These are phyloP conservation scores for Peziza echinospora DNA, from an alignment of 495 filamentous ascomycete genomes.

Conservation along the genomic window DNA sequence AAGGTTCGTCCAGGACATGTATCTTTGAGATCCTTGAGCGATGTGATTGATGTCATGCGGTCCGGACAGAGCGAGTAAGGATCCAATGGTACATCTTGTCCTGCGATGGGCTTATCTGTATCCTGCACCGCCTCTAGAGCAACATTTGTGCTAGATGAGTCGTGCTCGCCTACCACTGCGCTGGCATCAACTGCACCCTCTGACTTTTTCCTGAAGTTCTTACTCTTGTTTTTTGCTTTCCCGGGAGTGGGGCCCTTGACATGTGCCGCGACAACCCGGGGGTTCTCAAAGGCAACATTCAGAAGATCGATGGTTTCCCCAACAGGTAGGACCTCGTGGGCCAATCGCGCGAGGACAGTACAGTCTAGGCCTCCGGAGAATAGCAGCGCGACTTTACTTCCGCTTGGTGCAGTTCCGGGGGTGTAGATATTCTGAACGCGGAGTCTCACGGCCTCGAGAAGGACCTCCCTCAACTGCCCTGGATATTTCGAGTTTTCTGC, in stretches of 20 bases:
- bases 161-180: slow-evolving; percentile 2
- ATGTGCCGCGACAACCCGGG: slow-evolving; percentile 38
- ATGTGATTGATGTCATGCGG: slow-evolving; percentile 59
- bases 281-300: slow-evolving; percentile 95
- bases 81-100: slow-evolving; percentile 19
- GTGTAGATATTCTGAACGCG: slow-evolving; percentile 50
- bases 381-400: slow-evolving; percentile 48
- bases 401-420: slow-evolving; percentile 23
- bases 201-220: background rate
- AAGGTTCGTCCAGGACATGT: slow-evolving; percentile 54
- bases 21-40: slow-evolving; percentile 45
- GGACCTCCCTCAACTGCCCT: slow-evolving; percentile 30
- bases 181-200: slow-evolving; percentile 12
- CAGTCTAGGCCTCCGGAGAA: slow-evolving; percentile 94
- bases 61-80: slow-evolving; percentile 75
- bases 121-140: no score
- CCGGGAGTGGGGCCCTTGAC: slow-evolving; percentile 2
- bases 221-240: slow-evolving; percentile 8
- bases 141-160: no score
- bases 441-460: slow-evolving; percentile 40
- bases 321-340: slow-evolving; percentile 53
- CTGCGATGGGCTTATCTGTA: slow-evolving; percentile 1
- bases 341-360: slow-evolving; percentile 60
- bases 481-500: slow-evolving; percentile 31
- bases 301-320: slow-evolving; percentile 60